A percentile compares a stretch with the other conserved stretches of the same genome.
phyloP scores from a whole-genome alignment of 768 basidiomycete species.

The Coprinellus aureogranulatus region DNA sequence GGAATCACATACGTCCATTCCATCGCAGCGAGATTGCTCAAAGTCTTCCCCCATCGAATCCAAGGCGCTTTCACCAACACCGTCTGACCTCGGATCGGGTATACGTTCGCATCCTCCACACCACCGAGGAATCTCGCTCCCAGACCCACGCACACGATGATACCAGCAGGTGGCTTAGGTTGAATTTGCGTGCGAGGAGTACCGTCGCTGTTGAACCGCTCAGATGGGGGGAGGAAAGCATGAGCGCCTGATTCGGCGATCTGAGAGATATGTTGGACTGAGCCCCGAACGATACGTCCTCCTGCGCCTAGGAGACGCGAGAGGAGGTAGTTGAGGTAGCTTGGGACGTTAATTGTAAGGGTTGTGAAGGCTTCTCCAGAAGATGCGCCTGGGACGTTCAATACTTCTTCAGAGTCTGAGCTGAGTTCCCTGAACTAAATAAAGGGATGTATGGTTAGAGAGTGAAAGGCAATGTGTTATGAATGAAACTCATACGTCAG shows the following conservation, averaged over 20 bases:
- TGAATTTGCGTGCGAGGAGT: neutral
- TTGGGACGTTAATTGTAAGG: conserved; percentile 65
- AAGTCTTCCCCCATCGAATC: conserved; percentile 55
- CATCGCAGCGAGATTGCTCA: conserved; percentile 35
- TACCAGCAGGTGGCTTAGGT: conserved; percentile 40
- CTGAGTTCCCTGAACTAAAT: conserved; percentile 37
- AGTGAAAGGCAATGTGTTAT: no score
- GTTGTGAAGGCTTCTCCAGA: conserved; percentile 63
- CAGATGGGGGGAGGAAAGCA: conserved; percentile 26
- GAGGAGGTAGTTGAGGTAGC: conserved; percentile 71
- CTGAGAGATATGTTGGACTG: conserved; percentile 68
- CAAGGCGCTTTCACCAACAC: conserved; percentile 71
- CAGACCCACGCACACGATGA: conserved; percentile 72
- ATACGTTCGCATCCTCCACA: conserved; percentile 71
- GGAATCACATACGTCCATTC: conserved; percentile 65
- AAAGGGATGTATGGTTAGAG: neutral
- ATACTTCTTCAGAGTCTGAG: conserved; percentile 11
- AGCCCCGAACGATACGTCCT: conserved; percentile 57
- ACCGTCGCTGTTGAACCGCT: conserved; percentile 12
- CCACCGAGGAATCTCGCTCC: conserved; percentile 76
- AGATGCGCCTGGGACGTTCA: conserved; percentile 29
- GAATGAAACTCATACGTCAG: conserved; percentile 44
- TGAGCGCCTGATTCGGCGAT: conserved; percentile 59
- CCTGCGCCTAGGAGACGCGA: conserved; percentile 60
- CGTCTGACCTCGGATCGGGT: conserved; percentile 83